Conservation (phyloP, 257 asterid genomes). For the Osmanthus fragrans region DNA sequence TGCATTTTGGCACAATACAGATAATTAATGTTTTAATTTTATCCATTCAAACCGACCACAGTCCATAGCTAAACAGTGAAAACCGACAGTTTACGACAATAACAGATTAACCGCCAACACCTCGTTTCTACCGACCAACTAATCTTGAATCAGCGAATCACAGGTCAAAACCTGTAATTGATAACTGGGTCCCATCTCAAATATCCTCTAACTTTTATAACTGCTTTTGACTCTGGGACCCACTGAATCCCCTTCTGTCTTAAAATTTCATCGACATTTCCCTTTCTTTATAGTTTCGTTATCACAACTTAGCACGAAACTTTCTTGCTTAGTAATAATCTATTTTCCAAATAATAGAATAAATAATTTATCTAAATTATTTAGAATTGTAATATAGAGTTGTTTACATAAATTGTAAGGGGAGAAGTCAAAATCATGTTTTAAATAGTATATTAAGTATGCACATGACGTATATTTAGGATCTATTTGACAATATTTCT, state of each 20-base stretch:
- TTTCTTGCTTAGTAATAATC: too few relatives aligned
- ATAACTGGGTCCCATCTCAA: neutral
- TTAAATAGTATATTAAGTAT: too few relatives aligned
- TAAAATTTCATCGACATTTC: neutral
- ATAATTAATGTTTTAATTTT: neutral
- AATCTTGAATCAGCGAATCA: neutral
- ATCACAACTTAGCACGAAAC: neutral
- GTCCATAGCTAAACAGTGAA: conserved; percentile 3
- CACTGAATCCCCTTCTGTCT: neutral
- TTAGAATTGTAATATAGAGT: too few relatives aligned
- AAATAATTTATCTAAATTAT: too few relatives aligned
- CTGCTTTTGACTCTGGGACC: neutral
- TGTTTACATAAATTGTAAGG: too few relatives aligned
- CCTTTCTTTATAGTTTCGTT: neutral
- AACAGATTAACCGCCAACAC: neutral
- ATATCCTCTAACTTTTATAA: neutral
- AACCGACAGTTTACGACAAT: neutral
- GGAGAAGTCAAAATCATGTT: too few relatives aligned
- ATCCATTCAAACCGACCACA: conserved; percentile 28
- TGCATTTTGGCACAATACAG: neutral
- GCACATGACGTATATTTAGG: too few relatives aligned
- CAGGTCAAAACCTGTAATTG: neutral
- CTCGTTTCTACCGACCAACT: conserved; percentile 7
- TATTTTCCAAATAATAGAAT: too few relatives aligned
- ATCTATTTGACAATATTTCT: too few relatives aligned